Conservation (phyloP, 306 rosid genomes). For the Ceratonia siliqua region DNA sequence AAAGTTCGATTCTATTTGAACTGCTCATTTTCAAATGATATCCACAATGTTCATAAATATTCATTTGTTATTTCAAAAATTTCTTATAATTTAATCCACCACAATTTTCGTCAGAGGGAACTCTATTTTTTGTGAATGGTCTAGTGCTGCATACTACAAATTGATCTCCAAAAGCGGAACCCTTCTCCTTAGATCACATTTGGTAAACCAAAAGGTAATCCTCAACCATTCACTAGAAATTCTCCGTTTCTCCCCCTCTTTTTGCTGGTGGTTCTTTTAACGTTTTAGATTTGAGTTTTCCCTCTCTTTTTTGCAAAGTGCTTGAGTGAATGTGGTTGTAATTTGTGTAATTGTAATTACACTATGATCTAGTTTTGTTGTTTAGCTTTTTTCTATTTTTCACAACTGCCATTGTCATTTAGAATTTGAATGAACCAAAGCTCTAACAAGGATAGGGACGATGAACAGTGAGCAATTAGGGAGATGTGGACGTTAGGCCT, state of each 20-base stretch:
- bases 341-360: not conserved
- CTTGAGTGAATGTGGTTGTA: slow-evolving; percentile 20
- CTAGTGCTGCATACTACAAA: not conserved
- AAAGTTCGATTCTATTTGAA: too few relatives aligned
- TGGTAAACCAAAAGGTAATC: not conserved
- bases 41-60: not conserved
- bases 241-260: not conserved
- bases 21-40: not conserved
- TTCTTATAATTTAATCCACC: not conserved
- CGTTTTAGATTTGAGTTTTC: slow-evolving; percentile 5
- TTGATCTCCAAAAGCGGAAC: not conserved
- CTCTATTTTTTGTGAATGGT: slow-evolving; percentile 37
- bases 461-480: too few relatives aligned
- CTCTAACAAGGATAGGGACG: too few relatives aligned
- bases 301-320: not conserved
- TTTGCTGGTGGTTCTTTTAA: not conserved
- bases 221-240: not conserved
- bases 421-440: slow-evolving; percentile 12
- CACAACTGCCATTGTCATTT: slow-evolving; percentile 9
- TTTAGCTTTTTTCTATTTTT: not conserved
- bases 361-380: slow-evolving; percentile 14
- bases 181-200: slow-evolving; percentile 26
- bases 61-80: not conserved
- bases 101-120: slow-evolving; percentile 11
- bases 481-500: too few relatives aligned